Conservation (phyloP, 257 asterid genomes). For the Solanum lignicaule region DNA sequence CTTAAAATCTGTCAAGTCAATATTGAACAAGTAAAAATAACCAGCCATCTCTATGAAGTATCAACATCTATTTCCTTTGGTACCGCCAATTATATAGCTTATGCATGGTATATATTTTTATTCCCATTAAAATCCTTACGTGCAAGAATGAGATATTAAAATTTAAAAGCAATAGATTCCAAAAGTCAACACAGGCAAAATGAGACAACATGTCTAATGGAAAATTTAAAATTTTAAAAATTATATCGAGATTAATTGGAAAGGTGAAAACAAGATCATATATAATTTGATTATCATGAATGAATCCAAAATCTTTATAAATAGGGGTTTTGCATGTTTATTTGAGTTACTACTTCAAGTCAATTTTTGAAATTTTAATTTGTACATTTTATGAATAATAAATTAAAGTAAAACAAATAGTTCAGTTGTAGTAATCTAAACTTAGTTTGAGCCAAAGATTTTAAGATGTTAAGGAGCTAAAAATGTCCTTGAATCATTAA, state of each 20-base stretch:
- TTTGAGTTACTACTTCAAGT: background rate
- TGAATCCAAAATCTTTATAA: background rate
- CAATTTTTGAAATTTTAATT: background rate
- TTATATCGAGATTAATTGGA: too few species aligned
- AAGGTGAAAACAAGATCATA: background rate
- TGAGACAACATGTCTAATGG: background rate
- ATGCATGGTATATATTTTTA: background rate
- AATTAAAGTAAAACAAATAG: too few species aligned
- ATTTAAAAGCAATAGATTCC: background rate
- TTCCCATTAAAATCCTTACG: background rate
- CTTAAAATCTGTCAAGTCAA: too few species aligned
- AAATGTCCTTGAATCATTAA: background rate
- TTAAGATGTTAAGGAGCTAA: background rate
- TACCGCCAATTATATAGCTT: background rate
- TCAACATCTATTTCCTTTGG: background rate
- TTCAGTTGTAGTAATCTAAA: too few species aligned
- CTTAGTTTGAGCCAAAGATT: background rate
- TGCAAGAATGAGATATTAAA: background rate
- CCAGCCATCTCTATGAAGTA: background rate
- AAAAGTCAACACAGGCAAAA: background rate
- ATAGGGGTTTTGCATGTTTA: background rate
- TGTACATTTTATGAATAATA: too few species aligned
- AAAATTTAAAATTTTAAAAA: too few species aligned
- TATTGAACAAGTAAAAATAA: background rate
- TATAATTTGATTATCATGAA: background rate